A percentile compares a stretch with the other conserved stretches of the same genome.
Conservation (phyloP, 106 monocot genomes). For the Allium sativum region DNA sequence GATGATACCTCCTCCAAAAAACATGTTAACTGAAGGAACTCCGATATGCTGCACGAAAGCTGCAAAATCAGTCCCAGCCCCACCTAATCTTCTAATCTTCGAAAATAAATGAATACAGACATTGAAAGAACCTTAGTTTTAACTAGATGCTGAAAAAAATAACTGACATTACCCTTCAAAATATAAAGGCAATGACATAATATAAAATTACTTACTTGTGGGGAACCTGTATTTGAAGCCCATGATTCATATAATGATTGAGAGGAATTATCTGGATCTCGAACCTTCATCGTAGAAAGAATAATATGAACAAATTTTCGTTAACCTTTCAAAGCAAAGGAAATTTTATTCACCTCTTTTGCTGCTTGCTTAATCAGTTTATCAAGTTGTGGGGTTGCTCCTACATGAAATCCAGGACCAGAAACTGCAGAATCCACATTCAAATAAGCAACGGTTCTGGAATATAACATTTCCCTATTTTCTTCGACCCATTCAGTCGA, state of each 20-base stretch:
- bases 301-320: not conserved
- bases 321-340: not conserved
- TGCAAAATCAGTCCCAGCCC: constrained; percentile 57
- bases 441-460: constrained; percentile 56
- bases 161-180: not conserved
- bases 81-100: constrained; percentile 70
- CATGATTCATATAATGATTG: constrained; percentile 65
- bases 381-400: constrained; percentile 68
- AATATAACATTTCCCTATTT: constrained; percentile 44
- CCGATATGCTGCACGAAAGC: constrained; percentile 79
- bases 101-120: constrained; percentile 1
- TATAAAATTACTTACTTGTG: constrained; percentile 21
- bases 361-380: constrained; percentile 40
- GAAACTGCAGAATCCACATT: constrained; percentile 46
- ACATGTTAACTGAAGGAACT: constrained; percentile 62
- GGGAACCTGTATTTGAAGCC: constrained; percentile 25
- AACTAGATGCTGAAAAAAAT: not conserved
- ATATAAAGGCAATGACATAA: not conserved
- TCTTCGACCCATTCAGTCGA: constrained; percentile 85
- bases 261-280: constrained; percentile 69
- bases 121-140: not conserved
- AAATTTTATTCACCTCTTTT: constrained; percentile 24
- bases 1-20: constrained; percentile 50
- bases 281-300: constrained; percentile 38
- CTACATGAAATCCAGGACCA: constrained; percentile 47